These are phyloP conservation scores for Fusarium hostae DNA, from an alignment of 2,329 filamentous ascomycete species.

Conservation along the genomic window DNA sequence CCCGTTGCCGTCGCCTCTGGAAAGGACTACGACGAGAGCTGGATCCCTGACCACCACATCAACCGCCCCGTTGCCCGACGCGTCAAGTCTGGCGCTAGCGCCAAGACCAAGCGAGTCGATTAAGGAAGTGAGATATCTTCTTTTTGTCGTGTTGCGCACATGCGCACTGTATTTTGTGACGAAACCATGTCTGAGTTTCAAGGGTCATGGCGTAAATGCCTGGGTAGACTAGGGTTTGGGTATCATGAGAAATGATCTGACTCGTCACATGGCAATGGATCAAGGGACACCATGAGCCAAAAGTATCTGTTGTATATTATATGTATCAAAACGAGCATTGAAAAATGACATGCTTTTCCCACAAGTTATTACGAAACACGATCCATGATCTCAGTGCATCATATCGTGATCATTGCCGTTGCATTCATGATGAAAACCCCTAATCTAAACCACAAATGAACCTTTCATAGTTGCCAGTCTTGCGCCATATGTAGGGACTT, in stretches of 20 bases:
- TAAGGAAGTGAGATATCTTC: conserved; percentile 34
- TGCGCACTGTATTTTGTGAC: conserved; percentile 10
- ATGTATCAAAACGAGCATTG: conserved; percentile 37
- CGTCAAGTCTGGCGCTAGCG: conserved; percentile 68
- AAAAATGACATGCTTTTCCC: conserved; percentile 25
- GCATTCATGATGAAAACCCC: not conserved
- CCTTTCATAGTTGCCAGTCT: not conserved
- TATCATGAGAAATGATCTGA: conserved; percentile 17
- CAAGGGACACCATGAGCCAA: conserved; percentile 12
- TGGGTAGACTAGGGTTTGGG: conserved; percentile 28
- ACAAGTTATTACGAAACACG: not conserved
- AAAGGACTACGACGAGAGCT: conserved; percentile 88
- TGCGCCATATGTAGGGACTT: not conserved
- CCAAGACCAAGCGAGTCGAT: conserved; percentile 55
- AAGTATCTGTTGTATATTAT: conserved; percentile 40
- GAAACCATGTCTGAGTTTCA: conserved; percentile 15
- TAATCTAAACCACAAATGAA: not conserved
- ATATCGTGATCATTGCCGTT: not conserved
- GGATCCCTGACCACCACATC: conserved; percentile 91
- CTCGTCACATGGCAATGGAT: conserved; percentile 17
- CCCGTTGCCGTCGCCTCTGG: conserved; percentile 74
- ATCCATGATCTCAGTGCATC: not conserved
- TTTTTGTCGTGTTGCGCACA: not conserved
- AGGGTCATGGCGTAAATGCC: conserved; percentile 12
- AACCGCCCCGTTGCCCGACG: conserved; percentile 81